Evolutionary conservation across 1,284 basidiomycete genomes (phyloP).

Genomic region (Acaromyces ingoldii): DNA sequence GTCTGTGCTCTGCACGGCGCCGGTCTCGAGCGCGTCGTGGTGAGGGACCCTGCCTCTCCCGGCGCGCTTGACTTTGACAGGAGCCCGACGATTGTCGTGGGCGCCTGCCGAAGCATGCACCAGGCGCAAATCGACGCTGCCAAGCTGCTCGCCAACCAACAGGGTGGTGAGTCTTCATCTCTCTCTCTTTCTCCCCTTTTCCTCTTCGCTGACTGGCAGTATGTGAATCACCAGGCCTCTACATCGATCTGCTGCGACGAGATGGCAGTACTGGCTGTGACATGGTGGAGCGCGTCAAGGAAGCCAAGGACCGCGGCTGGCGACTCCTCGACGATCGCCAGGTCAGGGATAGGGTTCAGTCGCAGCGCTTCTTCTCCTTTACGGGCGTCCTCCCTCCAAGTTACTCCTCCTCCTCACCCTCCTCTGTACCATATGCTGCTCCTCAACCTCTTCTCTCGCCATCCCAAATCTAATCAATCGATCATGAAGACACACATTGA

Average conservation of each 20-base stretch:
- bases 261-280: too few species aligned
- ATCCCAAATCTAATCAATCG: too few species aligned
- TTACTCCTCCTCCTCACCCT: too few species aligned
- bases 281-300: not conserved
- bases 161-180: not conserved
- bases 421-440: too few species aligned
- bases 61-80: too few species aligned
- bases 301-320: not conserved
- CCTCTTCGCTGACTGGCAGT: not conserved
- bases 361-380: slow-evolving; percentile 2
- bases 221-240: not conserved
- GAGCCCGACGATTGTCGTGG: too few species aligned
- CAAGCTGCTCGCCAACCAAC: not conserved
- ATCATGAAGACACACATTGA: too few species aligned
- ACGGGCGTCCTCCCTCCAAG: too few species aligned
- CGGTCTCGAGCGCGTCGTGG: not conserved
- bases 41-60: not conserved
- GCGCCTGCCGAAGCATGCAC: too few species aligned
- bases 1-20: not conserved
- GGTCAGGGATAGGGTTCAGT: not conserved
- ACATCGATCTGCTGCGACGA: not conserved
- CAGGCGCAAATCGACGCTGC: not conserved
- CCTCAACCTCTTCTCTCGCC: too few species aligned
- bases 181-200: not conserved
- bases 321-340: not conserved